Evolutionary conservation across 2,329 filamentous ascomycete genomes (phyloP), one percentile per base, ranked within the genome.

Genomic region (Sclerotinia nivalis): DNA sequence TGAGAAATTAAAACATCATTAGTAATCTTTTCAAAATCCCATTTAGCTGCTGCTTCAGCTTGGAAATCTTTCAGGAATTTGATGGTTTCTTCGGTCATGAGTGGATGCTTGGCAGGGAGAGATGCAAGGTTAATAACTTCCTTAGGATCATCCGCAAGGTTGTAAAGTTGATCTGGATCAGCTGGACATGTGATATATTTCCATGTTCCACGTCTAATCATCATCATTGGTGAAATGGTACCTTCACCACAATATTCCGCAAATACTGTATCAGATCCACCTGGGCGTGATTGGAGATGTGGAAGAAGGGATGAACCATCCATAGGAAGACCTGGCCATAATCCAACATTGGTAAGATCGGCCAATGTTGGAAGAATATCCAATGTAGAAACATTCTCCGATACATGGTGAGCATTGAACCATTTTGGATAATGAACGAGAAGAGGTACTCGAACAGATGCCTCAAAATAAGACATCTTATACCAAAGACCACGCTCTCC

Each of bases 381-480:
- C 77, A 97, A 87, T 0, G 94, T 97, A 15, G 93, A 97, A 18
- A 97, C 94, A 73, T 94, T 96, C 80, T 95, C 85, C 25, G 86
- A 85, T 40, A 97, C 91, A 47, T 89, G 90, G 82, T 89, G 93
- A 45, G 93, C 89, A 20, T 84, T 79, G 80, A 95, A 97, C 72
- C 85, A 86, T 76, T 89, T 85, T 37, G 94, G 94, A 76, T 94
- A 89, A 80, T 93, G 90, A 79, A 97, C 86, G 73, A 97, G 84
- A 78, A 97, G 89, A 1, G 94, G 94, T 31, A 97, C 94, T 40
- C 94, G 91, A 59, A 93, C 93, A 18, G 93, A 97, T 54, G 90
- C 90, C 85, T 97, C 94, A 77, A 93, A 97, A 86, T 96, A 97
- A 78, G 89, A 93, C 94, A 97, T 97, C 86, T 97, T 97, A 84